Conservation (phyloP, 2,329 filamentous ascomycete species). For the Trichoderma aggressivum region DNA sequence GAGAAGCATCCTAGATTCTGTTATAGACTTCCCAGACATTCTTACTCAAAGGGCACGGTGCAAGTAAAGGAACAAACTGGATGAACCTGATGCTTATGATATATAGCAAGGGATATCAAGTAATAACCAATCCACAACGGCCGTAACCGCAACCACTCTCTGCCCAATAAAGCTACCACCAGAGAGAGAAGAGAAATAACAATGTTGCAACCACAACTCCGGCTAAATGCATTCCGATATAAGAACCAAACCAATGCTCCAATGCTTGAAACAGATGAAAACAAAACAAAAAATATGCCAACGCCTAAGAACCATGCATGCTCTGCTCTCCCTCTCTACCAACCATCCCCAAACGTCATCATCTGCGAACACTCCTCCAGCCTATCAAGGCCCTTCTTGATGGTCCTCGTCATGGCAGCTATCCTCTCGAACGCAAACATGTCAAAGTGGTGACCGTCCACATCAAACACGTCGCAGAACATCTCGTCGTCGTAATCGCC, state of each 20-base stretch:
- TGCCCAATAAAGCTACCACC: not conserved
- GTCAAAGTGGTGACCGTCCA: slow-evolving; percentile 52
- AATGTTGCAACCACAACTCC: not conserved
- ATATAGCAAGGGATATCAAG: not conserved
- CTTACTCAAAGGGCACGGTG: not conserved
- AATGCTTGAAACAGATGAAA: not conserved
- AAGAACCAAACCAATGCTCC: not conserved
- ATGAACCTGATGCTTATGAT: not conserved
- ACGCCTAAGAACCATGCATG: not conserved
- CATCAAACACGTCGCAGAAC: slow-evolving; percentile 44
- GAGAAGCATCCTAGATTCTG: not conserved
- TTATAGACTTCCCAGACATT: not conserved
- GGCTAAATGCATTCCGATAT: not conserved
- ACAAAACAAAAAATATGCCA: not conserved
- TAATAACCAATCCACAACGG: not conserved
- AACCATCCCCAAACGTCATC: slow-evolving; percentile 10
- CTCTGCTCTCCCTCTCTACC: not conserved
- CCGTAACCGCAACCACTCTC: not conserved
- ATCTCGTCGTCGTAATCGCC: slow-evolving; percentile 43
- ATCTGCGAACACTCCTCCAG: slow-evolving; percentile 17
- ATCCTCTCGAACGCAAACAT: slow-evolving; percentile 38
- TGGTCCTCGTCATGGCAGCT: slow-evolving; percentile 27
- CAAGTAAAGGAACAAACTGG: not conserved
- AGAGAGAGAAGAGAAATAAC: not conserved
- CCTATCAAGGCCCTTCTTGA: slow-evolving; percentile 23